Conservation (phyloP, 2,329 filamentous ascomycete genomes). For the Xylaria multiplex region DNA sequence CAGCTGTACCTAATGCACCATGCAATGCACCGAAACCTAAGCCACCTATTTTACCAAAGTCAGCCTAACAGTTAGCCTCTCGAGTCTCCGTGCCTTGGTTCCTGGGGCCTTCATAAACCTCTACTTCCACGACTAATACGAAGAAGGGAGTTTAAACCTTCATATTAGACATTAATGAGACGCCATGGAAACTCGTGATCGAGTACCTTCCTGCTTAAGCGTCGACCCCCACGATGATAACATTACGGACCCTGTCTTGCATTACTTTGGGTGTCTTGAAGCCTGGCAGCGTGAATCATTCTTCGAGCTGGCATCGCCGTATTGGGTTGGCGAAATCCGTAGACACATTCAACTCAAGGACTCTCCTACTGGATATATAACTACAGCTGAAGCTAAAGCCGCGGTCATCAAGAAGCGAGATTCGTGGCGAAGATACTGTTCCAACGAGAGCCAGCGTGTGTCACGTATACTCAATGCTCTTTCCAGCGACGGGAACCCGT, state of each 20-base stretch:
- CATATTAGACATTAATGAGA: background rate
- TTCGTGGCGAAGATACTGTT: background rate
- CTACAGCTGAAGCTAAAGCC: too few species aligned
- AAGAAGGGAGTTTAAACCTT: too few species aligned
- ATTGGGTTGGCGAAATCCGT: conserved; percentile 7
- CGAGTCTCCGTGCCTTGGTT: too few species aligned
- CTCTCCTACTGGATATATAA: too few species aligned
- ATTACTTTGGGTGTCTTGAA: conserved; percentile 30
- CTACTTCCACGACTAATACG: background rate
- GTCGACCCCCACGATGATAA: conserved; percentile 23
- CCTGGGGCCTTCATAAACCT: background rate
- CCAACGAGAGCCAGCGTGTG: conserved; percentile 12
- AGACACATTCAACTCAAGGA: too few species aligned
- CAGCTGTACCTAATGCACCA: background rate
- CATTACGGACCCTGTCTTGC: conserved; percentile 19
- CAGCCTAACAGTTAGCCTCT: background rate
- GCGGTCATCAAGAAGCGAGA: background rate
- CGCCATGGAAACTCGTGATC: background rate
- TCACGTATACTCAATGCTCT: conserved; percentile 17
- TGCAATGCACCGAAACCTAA: conserved; percentile 6
- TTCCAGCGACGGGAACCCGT: background rate
- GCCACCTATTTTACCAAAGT: background rate
- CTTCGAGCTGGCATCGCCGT: conserved; percentile 10
- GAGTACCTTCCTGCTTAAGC: conserved; percentile 13
- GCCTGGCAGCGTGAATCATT: conserved; percentile 18